phyloP scores from a whole-genome alignment of 73 alveolate species.

The Paramecium caudatum region DNA sequence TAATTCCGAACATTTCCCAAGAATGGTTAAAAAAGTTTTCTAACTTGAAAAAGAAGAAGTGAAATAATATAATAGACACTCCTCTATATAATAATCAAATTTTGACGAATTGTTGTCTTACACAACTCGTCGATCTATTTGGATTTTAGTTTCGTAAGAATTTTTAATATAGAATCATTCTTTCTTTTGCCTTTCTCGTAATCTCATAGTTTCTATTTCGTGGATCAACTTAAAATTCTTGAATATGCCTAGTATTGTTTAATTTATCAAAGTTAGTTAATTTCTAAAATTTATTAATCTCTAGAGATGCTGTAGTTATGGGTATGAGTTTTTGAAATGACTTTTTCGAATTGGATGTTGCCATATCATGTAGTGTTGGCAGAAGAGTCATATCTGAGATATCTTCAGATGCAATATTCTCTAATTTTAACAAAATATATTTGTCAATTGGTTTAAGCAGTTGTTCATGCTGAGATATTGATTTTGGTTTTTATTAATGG shows the following conservation, averaged over 20 bases:
- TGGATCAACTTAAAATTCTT: conserved; percentile 4
- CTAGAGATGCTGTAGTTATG: neutral
- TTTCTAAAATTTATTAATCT: neutral
- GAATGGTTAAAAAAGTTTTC: conserved; percentile 32
- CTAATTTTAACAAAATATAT: neutral
- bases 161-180: conserved; percentile 4
- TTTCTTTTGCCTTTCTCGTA: conserved; percentile 29
- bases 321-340: neutral
- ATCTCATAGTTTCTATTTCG: neutral
- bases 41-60: neutral
- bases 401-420: neutral
- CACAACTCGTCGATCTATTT: conserved; percentile 11
- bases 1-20: neutral
- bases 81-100: neutral
- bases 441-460: neutral
- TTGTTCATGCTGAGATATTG: neutral
- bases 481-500: neutral
- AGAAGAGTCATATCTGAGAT: conserved; percentile 12
- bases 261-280: neutral
- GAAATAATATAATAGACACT: conserved; percentile 7
- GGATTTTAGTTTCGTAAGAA: neutral
- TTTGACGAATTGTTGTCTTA: neutral
- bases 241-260: neutral
- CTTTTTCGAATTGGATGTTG: neutral
- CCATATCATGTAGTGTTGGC: neutral